Base-by-base conservation (phyloP, 2,329 filamentous ascomycete genomes). In the Ophiocordyceps unilateralis region DNA sequence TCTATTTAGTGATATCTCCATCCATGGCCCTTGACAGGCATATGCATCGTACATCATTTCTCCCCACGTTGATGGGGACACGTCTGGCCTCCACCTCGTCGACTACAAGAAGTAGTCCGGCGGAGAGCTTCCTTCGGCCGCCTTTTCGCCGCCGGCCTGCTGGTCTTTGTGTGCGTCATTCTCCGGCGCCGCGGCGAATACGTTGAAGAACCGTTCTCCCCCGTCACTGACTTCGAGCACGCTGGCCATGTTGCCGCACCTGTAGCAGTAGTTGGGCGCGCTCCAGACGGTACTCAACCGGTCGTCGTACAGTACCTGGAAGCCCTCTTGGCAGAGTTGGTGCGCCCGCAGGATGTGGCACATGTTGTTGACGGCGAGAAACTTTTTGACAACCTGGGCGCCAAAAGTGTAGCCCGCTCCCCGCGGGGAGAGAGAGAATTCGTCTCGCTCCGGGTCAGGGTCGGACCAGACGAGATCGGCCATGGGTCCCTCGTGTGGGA, bases 381-480 rank as follows among this genome's bases (percentile, higher is more conserved):
- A 98, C 64, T 98, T 98, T 64, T 89, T 93, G 42, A 98, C 91
- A 15, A 98, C 91, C 61, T 96, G 91, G 7, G 88, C 87, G 44
- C 91, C 91, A 58, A 98, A 98, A 0, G 89, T 96, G 61, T 98
- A 98, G 21, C 91, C 91, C 19, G 91, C 91, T 38, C 91, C 91
- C 48, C 91, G 76, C 2, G 91, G 91, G 8, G 84, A 93, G 15
- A 98, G 74, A 7, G 84, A 93, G 63, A 98, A 98, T 61, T 98
- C 91, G 63, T 98, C 91, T 45, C 88, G 76, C 53, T 98, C 91
- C n/a, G 85, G 82, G 58, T 98, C 91, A 0, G 91, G 91, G 59
- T 98, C 91, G 19, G 87, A 94, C 91, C 91, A 98, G 26, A 98
- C 91, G 5, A 98, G 69, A 61, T 98, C 91, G n/a, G 91, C 91